These are phyloP conservation scores for Huntiella abstrusa DNA, from an alignment of 2,329 filamentous ascomycete genomes.

Conservation along the genomic window DNA sequence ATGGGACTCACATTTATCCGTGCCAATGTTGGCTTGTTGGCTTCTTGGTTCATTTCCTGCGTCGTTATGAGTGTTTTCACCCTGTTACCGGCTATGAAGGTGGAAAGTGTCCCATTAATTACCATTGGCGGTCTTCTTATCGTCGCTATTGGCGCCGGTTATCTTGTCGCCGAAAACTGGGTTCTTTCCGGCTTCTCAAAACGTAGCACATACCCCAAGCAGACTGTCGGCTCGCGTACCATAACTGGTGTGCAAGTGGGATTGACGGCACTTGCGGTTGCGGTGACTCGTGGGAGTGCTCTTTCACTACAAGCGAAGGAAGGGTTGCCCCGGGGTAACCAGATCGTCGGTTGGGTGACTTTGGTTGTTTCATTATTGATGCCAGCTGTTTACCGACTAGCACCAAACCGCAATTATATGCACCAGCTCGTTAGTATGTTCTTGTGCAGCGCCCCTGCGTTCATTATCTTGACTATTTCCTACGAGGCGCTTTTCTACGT, in stretches of 20 bases:
- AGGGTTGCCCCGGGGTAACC: constrained; percentile 73
- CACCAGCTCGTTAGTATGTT: constrained; percentile 80
- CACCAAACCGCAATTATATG: constrained; percentile 72
- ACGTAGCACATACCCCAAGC: constrained; percentile 12
- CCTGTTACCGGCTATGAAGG: constrained; percentile 67
- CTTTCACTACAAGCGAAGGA: constrained; percentile 66
- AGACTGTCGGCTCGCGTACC: constrained; percentile 16
- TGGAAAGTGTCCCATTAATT: constrained; percentile 56
- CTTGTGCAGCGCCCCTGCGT: constrained; percentile 77
- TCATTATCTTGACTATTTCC: constrained; percentile 90
- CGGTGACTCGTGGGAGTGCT: constrained; percentile 76
- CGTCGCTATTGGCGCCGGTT: constrained; percentile 54
- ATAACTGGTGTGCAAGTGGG: constrained; percentile 58
- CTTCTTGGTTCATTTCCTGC: constrained; percentile 61
- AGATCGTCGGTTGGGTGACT: constrained; percentile 68
- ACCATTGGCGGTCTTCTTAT: constrained; percentile 61
- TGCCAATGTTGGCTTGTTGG: constrained; percentile 42
- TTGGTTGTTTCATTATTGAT: constrained; percentile 57
- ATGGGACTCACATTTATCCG: constrained; percentile 58
- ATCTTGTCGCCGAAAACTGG: constrained; percentile 60
- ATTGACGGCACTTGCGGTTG: constrained; percentile 58
- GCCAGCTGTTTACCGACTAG: constrained; percentile 62
- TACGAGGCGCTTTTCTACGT: constrained; percentile 96
- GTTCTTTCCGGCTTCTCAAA: constrained; percentile 27
- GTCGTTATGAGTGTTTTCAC: constrained; percentile 79